A percentile compares a stretch with the other conserved stretches of the same genome.
Evolutionary conservation across 208 protist species (phyloP).

Genomic region (Phytomonas sp.): DNA sequence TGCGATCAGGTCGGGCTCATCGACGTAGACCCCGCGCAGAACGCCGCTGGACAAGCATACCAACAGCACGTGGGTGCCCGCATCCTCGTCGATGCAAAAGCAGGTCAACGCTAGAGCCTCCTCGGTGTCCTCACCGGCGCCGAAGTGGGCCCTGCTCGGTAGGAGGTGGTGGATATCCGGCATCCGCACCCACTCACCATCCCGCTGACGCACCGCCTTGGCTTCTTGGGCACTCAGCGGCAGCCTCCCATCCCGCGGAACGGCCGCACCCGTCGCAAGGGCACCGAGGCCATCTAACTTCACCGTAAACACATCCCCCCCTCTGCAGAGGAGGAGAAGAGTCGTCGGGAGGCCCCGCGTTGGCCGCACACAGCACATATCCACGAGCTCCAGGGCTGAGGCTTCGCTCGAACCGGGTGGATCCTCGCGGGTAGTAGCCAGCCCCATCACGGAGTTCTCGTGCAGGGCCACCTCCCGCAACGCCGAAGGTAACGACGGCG

Average conservation of each 20-base stretch:
- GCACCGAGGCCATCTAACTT: constrained; percentile 26
- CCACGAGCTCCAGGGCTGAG: constrained; percentile 27
- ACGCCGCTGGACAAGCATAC: constrained; percentile 38
- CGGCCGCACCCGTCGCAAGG: constrained; percentile 18
- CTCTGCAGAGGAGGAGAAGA: constrained; percentile 50
- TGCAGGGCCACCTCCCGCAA: neutral
- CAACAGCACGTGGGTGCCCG: constrained; percentile 55
- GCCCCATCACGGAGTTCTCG: neutral
- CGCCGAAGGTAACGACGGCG: neutral
- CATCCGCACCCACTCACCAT: constrained; percentile 7
- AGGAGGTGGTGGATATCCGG: constrained; percentile 17
- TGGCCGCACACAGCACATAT: constrained; percentile 38
- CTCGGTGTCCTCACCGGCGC: constrained; percentile 9
- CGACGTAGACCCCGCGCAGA: constrained; percentile 39
- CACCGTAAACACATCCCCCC: constrained; percentile 64
- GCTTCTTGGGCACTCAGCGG: constrained; percentile 2
- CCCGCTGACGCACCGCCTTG: constrained; percentile 11
- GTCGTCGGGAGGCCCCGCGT: constrained; percentile 41
- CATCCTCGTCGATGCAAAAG: constrained; percentile 52
- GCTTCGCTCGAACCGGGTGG: neutral
- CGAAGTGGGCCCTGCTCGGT: neutral
- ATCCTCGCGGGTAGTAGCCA: neutral
- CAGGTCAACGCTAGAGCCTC: constrained; percentile 45
- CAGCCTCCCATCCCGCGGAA: constrained; percentile 21
- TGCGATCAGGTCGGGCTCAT: constrained; percentile 62